A percentile compares a stretch with the other conserved stretches of the same genome.
Evolutionary conservation across 768 basidiomycete species (phyloP).

Genomic region (Cytidiella melzeri): DNA sequence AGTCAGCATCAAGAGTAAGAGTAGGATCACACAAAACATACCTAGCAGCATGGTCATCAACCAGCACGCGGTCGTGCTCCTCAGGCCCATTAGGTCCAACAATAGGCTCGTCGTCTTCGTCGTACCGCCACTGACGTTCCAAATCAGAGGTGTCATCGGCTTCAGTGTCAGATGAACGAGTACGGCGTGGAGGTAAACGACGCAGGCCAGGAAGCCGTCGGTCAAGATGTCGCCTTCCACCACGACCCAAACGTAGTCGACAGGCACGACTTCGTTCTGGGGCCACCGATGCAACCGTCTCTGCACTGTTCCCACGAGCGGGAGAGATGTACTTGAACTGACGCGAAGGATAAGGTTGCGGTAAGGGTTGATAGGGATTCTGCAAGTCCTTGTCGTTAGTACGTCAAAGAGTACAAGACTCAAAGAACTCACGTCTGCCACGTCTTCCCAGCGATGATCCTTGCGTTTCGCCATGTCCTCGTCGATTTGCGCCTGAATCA

Average conservation of each 20-base stretch:
- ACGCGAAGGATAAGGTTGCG: conserved; percentile 51
- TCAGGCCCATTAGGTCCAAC: conserved; percentile 54
- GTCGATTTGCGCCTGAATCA: conserved; percentile 59
- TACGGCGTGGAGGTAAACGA: conserved; percentile 20
- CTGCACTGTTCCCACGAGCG: conserved; percentile 25
- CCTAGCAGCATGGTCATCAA: conserved; percentile 66
- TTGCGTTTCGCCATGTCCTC: conserved; percentile 50
- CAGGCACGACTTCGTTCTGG: conserved; percentile 40
- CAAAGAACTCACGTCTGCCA: conserved; percentile 57
- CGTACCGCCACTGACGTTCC: conserved; percentile 63
- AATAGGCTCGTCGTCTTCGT: conserved; percentile 54
- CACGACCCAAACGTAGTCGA: conserved; percentile 76
- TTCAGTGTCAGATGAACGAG: conserved; percentile 15
- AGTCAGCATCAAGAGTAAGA: background rate
- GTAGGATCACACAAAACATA: conserved; percentile 15
- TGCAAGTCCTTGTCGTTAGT: conserved; percentile 22
- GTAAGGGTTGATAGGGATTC: conserved; percentile 67
- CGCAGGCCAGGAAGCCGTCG: conserved; percentile 35
- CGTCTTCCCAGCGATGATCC: conserved; percentile 84
- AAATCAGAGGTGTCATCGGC: conserved; percentile 38
- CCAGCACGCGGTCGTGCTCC: conserved; percentile 60
- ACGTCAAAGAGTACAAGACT: background rate
- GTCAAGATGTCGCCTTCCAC: conserved; percentile 74
- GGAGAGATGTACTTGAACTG: conserved; percentile 60
- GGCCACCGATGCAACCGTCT: conserved; percentile 23